Conservation (phyloP, 2,329 filamentous ascomycete species). For the Keithomyces neogunnii region DNA sequence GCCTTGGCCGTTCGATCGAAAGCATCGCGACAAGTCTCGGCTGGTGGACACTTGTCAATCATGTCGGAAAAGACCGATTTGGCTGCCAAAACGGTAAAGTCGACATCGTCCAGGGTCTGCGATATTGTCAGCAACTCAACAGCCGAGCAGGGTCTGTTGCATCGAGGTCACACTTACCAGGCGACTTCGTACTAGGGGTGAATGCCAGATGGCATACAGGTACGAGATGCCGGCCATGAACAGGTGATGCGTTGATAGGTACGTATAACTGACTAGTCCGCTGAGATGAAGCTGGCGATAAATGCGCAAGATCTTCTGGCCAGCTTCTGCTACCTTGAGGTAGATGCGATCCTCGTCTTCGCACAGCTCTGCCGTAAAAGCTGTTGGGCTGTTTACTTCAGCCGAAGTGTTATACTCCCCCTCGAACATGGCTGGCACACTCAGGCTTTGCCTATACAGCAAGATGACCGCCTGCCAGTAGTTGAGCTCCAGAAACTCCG, state of each 20-base stretch:
- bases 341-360: slow-evolving; percentile 90
- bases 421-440: slow-evolving; percentile 76
- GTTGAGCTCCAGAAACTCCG: slow-evolving; percentile 86
- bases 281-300: slow-evolving; percentile 85
- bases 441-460: slow-evolving; percentile 85
- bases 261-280: slow-evolving; percentile 91
- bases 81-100: slow-evolving; percentile 88
- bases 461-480: slow-evolving; percentile 98
- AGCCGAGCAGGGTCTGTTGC: background rate
- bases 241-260: slow-evolving; percentile 87
- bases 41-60: slow-evolving; percentile 89
- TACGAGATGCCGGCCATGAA: slow-evolving; percentile 98
- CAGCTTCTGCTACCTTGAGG: slow-evolving; percentile 88
- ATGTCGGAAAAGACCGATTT: slow-evolving; percentile 88
- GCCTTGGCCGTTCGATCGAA: slow-evolving; percentile 94
- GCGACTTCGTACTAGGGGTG: slow-evolving; percentile 74
- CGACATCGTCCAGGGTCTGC: slow-evolving; percentile 86
- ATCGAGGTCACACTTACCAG: slow-evolving; percentile 50
- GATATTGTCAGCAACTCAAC: slow-evolving; percentile 4
- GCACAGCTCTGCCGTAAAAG: slow-evolving; percentile 55
- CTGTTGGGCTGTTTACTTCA: slow-evolving; percentile 54
- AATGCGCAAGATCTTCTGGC: slow-evolving; percentile 82
- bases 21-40: slow-evolving; percentile 87
- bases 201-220: slow-evolving; percentile 96
- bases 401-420: slow-evolving; percentile 63